Percentiles rank a stretch among this genome's conserved stretches.
These are phyloP conservation scores for Tuber calosporum DNA, from an alignment of 495 filamentous ascomycete species.

Conservation along the genomic window DNA sequence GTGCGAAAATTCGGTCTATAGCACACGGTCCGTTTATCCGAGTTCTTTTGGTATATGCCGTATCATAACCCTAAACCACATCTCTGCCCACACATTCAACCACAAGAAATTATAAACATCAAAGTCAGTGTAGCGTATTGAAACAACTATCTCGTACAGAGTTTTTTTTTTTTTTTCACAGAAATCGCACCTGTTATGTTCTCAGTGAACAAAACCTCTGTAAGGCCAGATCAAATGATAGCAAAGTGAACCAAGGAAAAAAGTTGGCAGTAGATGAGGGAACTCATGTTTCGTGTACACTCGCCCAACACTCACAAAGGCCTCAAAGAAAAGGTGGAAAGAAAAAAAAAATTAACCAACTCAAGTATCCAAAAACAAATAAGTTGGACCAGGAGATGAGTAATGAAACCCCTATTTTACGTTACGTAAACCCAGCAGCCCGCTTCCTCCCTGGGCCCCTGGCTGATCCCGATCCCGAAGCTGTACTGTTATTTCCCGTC, in stretches of 20 bases:
- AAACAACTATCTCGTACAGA: not conserved
- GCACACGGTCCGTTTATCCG: too few species aligned
- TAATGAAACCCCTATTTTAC: constrained; percentile 2
- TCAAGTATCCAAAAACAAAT: not conserved
- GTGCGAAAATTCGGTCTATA: too few species aligned
- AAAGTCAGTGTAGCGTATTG: not conserved
- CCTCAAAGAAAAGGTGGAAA: not conserved
- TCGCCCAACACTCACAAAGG: not conserved
- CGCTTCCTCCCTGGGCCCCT: constrained; percentile 36
- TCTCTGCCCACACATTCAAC: not conserved
- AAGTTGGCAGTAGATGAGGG: not conserved
- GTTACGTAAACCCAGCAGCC: constrained; percentile 28
- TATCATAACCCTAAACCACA: not conserved
- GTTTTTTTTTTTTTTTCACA: not conserved
- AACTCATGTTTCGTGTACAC: not conserved
- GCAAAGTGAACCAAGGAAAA: not conserved
- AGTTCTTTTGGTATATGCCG: too few species aligned
- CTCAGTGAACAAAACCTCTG: not conserved
- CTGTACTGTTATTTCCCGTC: constrained; percentile 34
- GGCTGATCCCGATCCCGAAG: constrained; percentile 10
- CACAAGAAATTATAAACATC: constrained; percentile 5
- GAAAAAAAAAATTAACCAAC: not conserved
- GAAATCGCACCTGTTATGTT: not conserved
- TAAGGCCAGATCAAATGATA: not conserved
- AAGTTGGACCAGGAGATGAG: not conserved